phyloP scores from a whole-genome alignment of 2,329 filamentous ascomycete genomes.

The Lasiodiplodia hormozganensis region DNA sequence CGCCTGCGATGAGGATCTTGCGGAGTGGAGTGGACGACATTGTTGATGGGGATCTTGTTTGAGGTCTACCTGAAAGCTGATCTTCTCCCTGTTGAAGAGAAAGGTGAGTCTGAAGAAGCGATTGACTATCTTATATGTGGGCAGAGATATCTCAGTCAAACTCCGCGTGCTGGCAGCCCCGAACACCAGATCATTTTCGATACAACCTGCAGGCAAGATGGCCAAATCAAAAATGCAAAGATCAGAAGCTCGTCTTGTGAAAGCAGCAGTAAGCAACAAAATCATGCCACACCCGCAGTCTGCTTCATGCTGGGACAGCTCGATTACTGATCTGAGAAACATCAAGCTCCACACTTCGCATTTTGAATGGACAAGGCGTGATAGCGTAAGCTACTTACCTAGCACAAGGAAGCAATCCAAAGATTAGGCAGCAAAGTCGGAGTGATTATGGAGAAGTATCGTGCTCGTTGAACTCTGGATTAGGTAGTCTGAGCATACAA shows the following conservation, averaged over 20 bases:
- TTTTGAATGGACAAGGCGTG: not conserved
- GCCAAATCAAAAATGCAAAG: not conserved
- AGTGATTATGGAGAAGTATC: not conserved
- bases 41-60: not conserved
- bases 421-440: not conserved
- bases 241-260: not conserved
- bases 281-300: not conserved
- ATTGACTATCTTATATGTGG: not conserved
- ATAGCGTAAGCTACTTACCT: not conserved
- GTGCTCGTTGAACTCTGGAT: too few relatives aligned
- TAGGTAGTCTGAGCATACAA: not conserved
- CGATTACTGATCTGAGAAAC: not conserved
- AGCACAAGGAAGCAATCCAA: not conserved
- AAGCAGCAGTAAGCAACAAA: not conserved
- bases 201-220: not conserved
- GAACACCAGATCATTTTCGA: not conserved
- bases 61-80: not conserved
- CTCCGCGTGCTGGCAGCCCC: not conserved
- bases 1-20: constrained; percentile 7
- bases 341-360: not conserved
- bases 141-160: not conserved
- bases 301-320: not conserved
- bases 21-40: not conserved
- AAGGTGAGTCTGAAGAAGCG: too few relatives aligned
- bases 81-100: not conserved